Percentiles rank a stretch among this genome's conserved stretches.
Evolutionary conservation across 1,139 yeast species (phyloP).

Genomic region (Zygosaccharomyces sapae): DNA sequence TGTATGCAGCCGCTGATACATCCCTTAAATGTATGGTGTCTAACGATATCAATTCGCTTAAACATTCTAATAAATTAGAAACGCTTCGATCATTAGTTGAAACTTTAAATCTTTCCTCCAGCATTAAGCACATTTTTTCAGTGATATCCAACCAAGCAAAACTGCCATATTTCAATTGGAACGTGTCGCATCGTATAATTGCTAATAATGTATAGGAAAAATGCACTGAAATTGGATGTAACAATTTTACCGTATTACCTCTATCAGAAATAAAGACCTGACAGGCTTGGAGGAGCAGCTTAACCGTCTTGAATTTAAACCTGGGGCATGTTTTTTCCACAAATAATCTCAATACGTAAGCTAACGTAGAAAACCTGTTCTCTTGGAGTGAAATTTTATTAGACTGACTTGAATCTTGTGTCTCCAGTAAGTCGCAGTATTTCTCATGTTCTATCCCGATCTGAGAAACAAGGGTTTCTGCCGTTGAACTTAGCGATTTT

Average conservation of each 20-base stretch:
- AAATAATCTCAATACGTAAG: conserved; percentile 36
- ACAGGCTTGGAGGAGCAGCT: conserved; percentile 14
- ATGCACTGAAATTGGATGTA: conserved; percentile 27
- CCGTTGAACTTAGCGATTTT: conserved; percentile 31
- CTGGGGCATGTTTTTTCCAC: conserved; percentile 26
- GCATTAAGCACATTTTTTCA: conserved; percentile 15
- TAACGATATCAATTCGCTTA: conserved; percentile 20
- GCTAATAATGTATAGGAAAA: conserved; percentile 24
- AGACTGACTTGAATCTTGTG: conserved; percentile 6
- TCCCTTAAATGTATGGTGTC: conserved; percentile 25
- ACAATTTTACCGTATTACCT: conserved; percentile 13
- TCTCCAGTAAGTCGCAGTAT: conserved; percentile 31
- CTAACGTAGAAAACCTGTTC: conserved; percentile 42
- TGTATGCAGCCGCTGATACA: conserved; percentile 15
- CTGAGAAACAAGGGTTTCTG: conserved; percentile 41
- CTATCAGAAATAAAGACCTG: not conserved
- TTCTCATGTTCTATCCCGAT: conserved; percentile 43
- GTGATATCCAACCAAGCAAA: conserved; percentile 28
- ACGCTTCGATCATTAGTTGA: conserved; percentile 22
- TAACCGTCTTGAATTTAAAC: conserved; percentile 27
- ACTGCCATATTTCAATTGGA: conserved; percentile 24
- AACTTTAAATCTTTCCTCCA: conserved; percentile 17
- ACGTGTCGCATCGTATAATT: conserved; percentile 22
- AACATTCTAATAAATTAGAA: conserved; percentile 21
- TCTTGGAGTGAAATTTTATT: conserved; percentile 37